Conservation (phyloP, 2,329 filamentous ascomycete genomes). For the Xylariales sp. region DNA sequence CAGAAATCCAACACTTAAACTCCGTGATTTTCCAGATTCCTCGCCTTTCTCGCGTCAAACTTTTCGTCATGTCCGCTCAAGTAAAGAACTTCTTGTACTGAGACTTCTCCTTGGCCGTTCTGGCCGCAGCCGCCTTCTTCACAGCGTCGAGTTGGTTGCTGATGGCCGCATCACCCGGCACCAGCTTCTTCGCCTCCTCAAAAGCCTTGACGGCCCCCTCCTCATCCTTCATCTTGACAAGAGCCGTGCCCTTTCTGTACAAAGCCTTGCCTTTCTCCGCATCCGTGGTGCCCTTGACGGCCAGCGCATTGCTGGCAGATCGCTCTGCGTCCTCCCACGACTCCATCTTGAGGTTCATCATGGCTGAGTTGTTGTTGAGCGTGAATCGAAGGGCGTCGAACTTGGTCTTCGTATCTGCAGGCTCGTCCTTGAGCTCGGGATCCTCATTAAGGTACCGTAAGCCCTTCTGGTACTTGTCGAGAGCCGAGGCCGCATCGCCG, state of each 20-base stretch:
- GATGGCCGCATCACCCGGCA: conserved; percentile 71
- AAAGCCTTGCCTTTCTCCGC: conserved; percentile 84
- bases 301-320: conserved; percentile 69
- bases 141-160: conserved; percentile 69
- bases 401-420: conserved; percentile 60
- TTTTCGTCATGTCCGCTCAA: too few relatives aligned
- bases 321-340: conserved; percentile 65
- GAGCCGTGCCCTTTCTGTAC: conserved; percentile 77
- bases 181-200: conserved; percentile 68
- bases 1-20: too few relatives aligned
- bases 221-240: conserved; percentile 74
- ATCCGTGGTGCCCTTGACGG: conserved; percentile 59
- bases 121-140: conserved; percentile 69
- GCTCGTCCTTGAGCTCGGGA: conserved; percentile 59
- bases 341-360: conserved; percentile 77
- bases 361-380: conserved; percentile 82
- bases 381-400: conserved; percentile 75
- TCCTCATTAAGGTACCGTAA: conserved; percentile 60
- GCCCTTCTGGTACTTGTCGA: conserved; percentile 94
- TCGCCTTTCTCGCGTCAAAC: too few relatives aligned
- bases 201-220: conserved; percentile 74
- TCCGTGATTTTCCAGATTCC: too few relatives aligned
- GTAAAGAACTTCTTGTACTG: conserved; percentile 89
- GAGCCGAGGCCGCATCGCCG: conserved; percentile 62
- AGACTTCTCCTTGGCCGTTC: conserved; percentile 83